Evolutionary conservation across 192 early-diverging fungal species (phyloP), one percentile per base, ranked within the genome.

Genomic region (Blastocladiella britannica): DNA sequence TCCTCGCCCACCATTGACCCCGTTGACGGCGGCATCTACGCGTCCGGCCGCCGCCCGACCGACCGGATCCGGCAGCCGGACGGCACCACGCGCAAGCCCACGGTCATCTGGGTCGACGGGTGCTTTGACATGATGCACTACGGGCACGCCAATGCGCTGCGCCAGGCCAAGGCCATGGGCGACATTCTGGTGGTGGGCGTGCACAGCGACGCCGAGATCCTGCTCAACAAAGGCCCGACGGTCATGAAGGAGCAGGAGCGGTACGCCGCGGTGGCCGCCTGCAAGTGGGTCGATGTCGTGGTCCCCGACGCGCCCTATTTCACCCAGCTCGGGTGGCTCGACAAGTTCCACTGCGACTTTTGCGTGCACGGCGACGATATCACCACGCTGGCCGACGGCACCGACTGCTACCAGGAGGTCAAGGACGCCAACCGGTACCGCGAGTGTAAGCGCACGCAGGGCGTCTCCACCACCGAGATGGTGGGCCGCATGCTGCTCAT

Each of bases 101-200:
- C 22, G 26, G 28, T 29, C 26, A 66, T 88, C 59, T 88, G 86
- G 85, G 85, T 87, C 53, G 92, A 95, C 61, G 92, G 92, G 31
- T 95, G 92, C 70, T 95, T 91, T 65, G 92, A 95, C 72, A 80
- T 91, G 76, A 89, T 91, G 84, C 91, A 95, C 72, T 89, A 85
- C 78, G 86, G 86, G 8, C 93, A 97, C 64, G 88, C 91, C 27
- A 97, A 97, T 67, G 93, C 93, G 51, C 71, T 97, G 60, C 80
- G 93, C 57, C 91, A 94, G 77, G 93, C 93, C 24, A 89, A 83
- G 69, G 83, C 82, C 53, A 92, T 97, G 82, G 89, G 89, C 58
- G 93, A 92, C 63, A 86, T 81, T 64, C 73, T 97, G 20, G 82
- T 97, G 18, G 93, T 93, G 5, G 93, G 93, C 53, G 93, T 97